Conservation (phyloP, 768 basidiomycete species). For the Tricholoma sp. region DNA sequence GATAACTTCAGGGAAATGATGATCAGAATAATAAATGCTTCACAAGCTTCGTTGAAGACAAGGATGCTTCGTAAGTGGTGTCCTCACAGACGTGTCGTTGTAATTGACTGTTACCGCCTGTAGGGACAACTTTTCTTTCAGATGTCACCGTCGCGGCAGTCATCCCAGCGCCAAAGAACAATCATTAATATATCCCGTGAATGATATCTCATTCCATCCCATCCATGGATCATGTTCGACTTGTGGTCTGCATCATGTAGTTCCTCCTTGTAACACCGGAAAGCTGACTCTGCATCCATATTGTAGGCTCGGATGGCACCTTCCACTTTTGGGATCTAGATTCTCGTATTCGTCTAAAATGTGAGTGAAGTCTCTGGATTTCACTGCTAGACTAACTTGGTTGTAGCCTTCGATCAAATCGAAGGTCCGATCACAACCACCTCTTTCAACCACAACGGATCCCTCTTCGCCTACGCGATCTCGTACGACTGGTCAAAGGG, state of each 20-base stretch:
- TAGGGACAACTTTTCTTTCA: constrained; percentile 85
- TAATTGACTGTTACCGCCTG: neutral
- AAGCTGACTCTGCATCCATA: neutral
- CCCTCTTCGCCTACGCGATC: constrained; percentile 86
- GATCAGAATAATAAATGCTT: neutral
- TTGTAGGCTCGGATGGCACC: constrained; percentile 72
- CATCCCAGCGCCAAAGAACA: constrained; percentile 55
- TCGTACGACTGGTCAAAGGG: constrained; percentile 96
- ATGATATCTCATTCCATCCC: constrained; percentile 83
- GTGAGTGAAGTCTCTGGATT: constrained; percentile 34
- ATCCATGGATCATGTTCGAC: constrained; percentile 83
- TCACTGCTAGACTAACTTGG: neutral
- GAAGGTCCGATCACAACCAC: constrained; percentile 76
- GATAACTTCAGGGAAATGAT: neutral
- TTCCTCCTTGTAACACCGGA: constrained; percentile 15
- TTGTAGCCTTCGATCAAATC: constrained; percentile 58
- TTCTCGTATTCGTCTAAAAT: constrained; percentile 85
- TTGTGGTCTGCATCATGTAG: constrained; percentile 40
- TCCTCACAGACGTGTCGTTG: neutral
- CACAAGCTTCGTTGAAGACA: constrained; percentile 78
- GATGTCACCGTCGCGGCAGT: constrained; percentile 65
- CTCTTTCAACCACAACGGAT: constrained; percentile 83
- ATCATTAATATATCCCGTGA: constrained; percentile 74
- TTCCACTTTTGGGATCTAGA: constrained; percentile 96
- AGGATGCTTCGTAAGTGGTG: constrained; percentile 56